Evolutionary conservation across 1,139 yeast species (phyloP).

Genomic region (Scheffersomyces quercinus): DNA sequence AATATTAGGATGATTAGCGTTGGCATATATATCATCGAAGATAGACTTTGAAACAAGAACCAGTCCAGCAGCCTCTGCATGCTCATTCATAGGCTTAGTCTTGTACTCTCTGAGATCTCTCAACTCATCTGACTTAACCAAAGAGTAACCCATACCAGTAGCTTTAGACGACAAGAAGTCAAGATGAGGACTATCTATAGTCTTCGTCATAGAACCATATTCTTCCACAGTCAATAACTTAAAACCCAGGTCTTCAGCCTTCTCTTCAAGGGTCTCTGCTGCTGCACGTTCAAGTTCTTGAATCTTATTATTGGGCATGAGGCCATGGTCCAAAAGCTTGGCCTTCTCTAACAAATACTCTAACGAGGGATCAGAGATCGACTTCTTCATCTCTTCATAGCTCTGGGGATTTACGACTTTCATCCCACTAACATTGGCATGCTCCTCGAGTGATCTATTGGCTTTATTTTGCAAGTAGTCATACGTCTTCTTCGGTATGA

Average conservation of each 20-base stretch:
- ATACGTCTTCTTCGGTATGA: constrained; percentile 9
- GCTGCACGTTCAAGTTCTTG: constrained; percentile 11
- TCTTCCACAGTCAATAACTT: constrained; percentile 9
- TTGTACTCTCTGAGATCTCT: constrained; percentile 13
- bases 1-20: constrained; percentile 20
- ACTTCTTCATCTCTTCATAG: not conserved
- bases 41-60: constrained; percentile 16
- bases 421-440: not conserved
- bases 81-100: constrained; percentile 4
- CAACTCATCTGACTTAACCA: constrained; percentile 22
- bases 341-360: not conserved
- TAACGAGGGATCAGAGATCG: not conserved
- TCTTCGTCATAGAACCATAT: constrained; percentile 8
- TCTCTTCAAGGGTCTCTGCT: constrained; percentile 8
- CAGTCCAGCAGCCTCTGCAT: constrained; percentile 3
- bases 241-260: constrained; percentile 10
- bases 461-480: not conserved
- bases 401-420: not conserved
- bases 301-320: not conserved
- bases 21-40: constrained; percentile 12
- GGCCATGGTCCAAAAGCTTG: not conserved
- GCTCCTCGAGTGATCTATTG: not conserved
- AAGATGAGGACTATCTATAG: constrained; percentile 12
- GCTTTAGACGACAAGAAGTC: constrained; percentile 19
- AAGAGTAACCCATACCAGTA: constrained; percentile 14